Conservation (phyloP, 2,329 filamentous ascomycete genomes). For the Colletotrichum falcatum region DNA sequence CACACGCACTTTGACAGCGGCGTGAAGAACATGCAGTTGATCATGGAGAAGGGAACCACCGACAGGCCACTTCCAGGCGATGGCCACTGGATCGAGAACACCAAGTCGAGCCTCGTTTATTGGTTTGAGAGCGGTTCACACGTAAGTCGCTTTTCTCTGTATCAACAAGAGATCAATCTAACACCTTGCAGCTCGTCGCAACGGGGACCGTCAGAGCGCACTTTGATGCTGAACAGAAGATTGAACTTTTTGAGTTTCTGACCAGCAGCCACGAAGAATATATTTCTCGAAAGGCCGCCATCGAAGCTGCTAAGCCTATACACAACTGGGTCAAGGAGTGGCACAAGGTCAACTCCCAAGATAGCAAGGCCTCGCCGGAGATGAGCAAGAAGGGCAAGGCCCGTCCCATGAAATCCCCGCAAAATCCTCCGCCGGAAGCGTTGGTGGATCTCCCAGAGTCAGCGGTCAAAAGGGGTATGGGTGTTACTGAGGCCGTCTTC, state of each 20-base stretch:
- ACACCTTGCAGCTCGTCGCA: slow-evolving; percentile 72
- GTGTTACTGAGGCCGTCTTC: slow-evolving; percentile 70
- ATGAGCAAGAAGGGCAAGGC: slow-evolving; percentile 75
- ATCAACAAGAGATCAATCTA: slow-evolving; percentile 3
- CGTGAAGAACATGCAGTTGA: slow-evolving; percentile 86
- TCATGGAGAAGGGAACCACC: slow-evolving; percentile 75
- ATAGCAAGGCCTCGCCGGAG: slow-evolving; percentile 71
- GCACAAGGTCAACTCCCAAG: slow-evolving; percentile 68
- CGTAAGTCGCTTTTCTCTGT: slow-evolving; percentile 62
- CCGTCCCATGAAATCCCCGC: slow-evolving; percentile 70
- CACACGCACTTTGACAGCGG: slow-evolving; percentile 90
- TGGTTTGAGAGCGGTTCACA: slow-evolving; percentile 89
- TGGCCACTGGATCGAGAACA: slow-evolving; percentile 80
- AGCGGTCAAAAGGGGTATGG: slow-evolving; percentile 66
- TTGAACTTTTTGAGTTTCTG: slow-evolving; percentile 87
- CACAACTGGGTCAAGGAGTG: slow-evolving; percentile 76
- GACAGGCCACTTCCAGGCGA: slow-evolving; percentile 71
- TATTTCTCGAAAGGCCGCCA: slow-evolving; percentile 75
- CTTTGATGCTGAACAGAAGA: slow-evolving; percentile 82
- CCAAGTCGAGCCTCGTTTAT: slow-evolving; percentile 84
- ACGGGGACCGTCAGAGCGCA: slow-evolving; percentile 82
- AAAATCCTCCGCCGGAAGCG: slow-evolving; percentile 68
- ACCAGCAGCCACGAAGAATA: slow-evolving; percentile 85
- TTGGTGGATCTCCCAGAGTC: slow-evolving; percentile 69
- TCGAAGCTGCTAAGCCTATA: slow-evolving; percentile 70